Percentiles rank a stretch among this genome's conserved stretches.
Evolutionary conservation across 257 asterid species (phyloP).

Genomic region (Linderniella brevidens): DNA sequence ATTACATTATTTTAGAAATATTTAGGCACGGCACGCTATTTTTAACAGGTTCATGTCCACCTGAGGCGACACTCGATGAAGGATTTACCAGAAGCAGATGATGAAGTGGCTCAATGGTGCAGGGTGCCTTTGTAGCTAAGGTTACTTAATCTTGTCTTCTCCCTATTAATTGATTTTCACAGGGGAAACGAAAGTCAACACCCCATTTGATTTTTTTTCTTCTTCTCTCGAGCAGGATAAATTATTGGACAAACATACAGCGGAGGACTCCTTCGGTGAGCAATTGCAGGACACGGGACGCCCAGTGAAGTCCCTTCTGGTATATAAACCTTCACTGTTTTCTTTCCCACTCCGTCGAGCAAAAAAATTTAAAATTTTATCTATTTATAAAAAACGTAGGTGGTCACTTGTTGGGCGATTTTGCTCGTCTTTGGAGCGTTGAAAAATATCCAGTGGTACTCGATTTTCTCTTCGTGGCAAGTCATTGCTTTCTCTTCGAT

Average conservation of each 20-base stretch:
- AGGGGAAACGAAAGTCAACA: too few relatives aligned
- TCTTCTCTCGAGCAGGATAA: slow-evolving; percentile 36
- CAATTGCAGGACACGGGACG: slow-evolving; percentile 46
- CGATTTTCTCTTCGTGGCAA: slow-evolving; percentile 74
- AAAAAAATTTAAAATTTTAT: too few relatives aligned
- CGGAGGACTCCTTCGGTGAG: slow-evolving; percentile 51
- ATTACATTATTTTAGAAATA: too few relatives aligned
- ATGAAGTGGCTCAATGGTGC: slow-evolving; percentile 78
- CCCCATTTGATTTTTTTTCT: too few relatives aligned
- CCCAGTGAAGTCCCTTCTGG: slow-evolving; percentile 77
- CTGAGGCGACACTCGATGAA: slow-evolving; percentile 46
- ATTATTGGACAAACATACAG: slow-evolving; percentile 58
- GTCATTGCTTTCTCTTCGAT: slow-evolving; percentile 41
- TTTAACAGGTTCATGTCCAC: slow-evolving; percentile 62
- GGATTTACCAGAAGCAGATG: slow-evolving; percentile 50
- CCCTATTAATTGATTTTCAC: too few relatives aligned
- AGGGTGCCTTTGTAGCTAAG: slow-evolving; percentile 66
- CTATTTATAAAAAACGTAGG: slow-evolving; percentile 29
- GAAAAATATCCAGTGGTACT: slow-evolving; percentile 41
- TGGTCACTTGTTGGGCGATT: slow-evolving; percentile 59
- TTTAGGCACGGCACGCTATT: too few relatives aligned
- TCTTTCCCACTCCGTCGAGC: too few relatives aligned
- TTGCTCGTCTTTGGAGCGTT: slow-evolving; percentile 33
- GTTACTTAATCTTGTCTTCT: slow-evolving; percentile 14
- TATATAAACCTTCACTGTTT: slow-evolving; percentile 8